Base-by-base conservation (phyloP, 495 filamentous ascomycete species). In the Penicillium desertorum region DNA sequence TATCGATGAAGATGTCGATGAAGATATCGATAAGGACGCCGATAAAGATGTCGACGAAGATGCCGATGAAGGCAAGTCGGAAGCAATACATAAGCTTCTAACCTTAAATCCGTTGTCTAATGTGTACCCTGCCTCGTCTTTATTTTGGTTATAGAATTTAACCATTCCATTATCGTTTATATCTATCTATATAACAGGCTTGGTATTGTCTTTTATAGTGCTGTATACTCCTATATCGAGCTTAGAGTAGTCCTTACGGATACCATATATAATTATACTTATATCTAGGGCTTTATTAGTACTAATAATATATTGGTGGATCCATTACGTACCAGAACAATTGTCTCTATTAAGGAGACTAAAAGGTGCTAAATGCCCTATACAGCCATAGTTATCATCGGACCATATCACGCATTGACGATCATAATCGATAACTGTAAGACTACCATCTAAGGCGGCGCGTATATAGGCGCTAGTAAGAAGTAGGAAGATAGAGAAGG, bases 61-160 rank as follows among this genome's bases (percentile, higher is more conserved):
- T n/a, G n/a, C n/a, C 27, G 8, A 7, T 8, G 11, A 34, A 49
- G 46, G 12, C 8, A 49, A 2, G 20, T 54, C 37, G 19, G 39
- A 41, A 17, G 58, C 5, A 54, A 19, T 60, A 36, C 22, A 60
- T 11, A 2, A 46, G 46, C 52, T 60, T 9, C 52, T 30, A 52
- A 36, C 46, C 44, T 51, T 60, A 2, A 60, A 52, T 34, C 45
- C 46, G 29, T 56, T 51, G 9, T 56, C 46, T 4, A 60, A 54
- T 44, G 14, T 51, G 20, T n/a, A 60, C 29, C 4, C 45, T n/a
- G 5, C 7, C 19, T 60, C 42, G 32, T 56, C 41, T 39, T 41
- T 11, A 27, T 60, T 56, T 34, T 51, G 19, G 41, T 56, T 60
- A 25, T 29, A 60, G 39, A 60, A 56, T 9, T 20, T 51, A 52